A percentile compares a stretch with the other conserved stretches of the same genome.
Evolutionary conservation across 208 protist genomes (phyloP).

Genomic region (Leishmania aethiopica): DNA sequence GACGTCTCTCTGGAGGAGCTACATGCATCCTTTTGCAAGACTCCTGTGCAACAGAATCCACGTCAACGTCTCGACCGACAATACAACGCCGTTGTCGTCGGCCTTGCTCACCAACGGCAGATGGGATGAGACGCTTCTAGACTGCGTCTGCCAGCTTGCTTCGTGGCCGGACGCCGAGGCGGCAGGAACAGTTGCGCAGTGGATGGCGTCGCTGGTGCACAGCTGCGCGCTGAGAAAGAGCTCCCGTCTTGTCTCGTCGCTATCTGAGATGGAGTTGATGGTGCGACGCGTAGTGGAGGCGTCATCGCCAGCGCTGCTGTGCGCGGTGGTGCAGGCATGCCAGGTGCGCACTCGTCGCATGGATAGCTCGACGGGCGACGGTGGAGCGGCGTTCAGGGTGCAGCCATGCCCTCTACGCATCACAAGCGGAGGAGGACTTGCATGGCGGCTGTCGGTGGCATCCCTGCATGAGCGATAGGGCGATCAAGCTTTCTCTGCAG

Average conservation of each 20-base stretch:
- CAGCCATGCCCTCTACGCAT: neutral
- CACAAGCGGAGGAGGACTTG: slow-evolving; percentile 10
- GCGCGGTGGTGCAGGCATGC: slow-evolving; percentile 4
- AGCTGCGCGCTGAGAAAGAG: neutral
- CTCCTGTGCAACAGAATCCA: neutral
- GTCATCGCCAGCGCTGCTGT: slow-evolving; percentile 15
- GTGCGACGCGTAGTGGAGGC: slow-evolving; percentile 22
- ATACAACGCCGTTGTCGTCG: neutral
- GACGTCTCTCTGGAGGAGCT: neutral
- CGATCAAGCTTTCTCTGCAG: slow-evolving; percentile 55
- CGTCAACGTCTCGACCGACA: neutral
- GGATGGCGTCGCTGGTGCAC: slow-evolving; percentile 10
- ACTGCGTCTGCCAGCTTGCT: slow-evolving; percentile 14
- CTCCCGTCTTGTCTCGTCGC: neutral
- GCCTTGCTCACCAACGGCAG: neutral
- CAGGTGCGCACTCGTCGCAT: slow-evolving; percentile 2
- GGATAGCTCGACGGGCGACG: neutral
- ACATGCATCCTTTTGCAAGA: slow-evolving; percentile 4
- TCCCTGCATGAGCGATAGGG: slow-evolving; percentile 20
- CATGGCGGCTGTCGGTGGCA: slow-evolving; percentile 27
- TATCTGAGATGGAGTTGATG: neutral
- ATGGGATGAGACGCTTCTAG: slow-evolving; percentile 14
- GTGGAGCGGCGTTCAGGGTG: neutral
- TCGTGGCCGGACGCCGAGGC: slow-evolving; percentile 13
- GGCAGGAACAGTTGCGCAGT: neutral